Base-by-base conservation (phyloP, 2,329 filamentous ascomycete species). In the Colletotrichum chlorophyti region DNA sequence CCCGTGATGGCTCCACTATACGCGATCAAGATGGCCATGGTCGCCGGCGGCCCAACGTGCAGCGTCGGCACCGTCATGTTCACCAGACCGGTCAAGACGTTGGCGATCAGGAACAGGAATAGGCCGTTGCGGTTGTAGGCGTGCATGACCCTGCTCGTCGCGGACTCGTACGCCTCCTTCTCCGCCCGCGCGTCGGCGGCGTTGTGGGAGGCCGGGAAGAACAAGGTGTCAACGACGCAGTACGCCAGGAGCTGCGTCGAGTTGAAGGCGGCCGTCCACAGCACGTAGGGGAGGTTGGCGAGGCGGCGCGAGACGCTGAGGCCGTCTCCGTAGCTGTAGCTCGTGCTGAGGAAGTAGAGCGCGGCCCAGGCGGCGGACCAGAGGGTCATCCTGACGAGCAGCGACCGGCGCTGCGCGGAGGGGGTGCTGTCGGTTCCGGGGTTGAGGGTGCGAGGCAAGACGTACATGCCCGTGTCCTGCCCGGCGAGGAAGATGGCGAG, bases 221-320 rank as follows among this genome's bases (percentile, higher is more conserved):
- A 87, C 3, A 91, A 23, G 3, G 84, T 87, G 72, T 99, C 94
- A 21, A 95, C 82, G 12, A 88, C 70, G 67, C 88, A 93, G 72
- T 94, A 97, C 1, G 89, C 81, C 7, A 91, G 78, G 9, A 99
- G 79, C 70, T 97, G 92, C n/a, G 83, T 80, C 61, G 85, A 88
- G 77, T 98, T 99, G 79, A 95, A 97, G 3, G 91, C 89, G n/a
- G 88, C 83, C 7, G 96, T 89, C 93, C 94, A 98, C 40, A 97
- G 79, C 38, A 98, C 84, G 71, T 99, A 99, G 0, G 95, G 93
- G 62, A 97, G 81, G 68, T 99, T 99, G 8, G 94, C 95, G 55
- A 98, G 79, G 1, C 95, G 88, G 17, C 95, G 89, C 6, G 95
- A 98, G 7, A 97, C 92, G 12, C 81, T 81, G 24, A 96, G 79